Conservation (phyloP, 2,329 filamentous ascomycete genomes). For the Mycogone perniciosa region DNA sequence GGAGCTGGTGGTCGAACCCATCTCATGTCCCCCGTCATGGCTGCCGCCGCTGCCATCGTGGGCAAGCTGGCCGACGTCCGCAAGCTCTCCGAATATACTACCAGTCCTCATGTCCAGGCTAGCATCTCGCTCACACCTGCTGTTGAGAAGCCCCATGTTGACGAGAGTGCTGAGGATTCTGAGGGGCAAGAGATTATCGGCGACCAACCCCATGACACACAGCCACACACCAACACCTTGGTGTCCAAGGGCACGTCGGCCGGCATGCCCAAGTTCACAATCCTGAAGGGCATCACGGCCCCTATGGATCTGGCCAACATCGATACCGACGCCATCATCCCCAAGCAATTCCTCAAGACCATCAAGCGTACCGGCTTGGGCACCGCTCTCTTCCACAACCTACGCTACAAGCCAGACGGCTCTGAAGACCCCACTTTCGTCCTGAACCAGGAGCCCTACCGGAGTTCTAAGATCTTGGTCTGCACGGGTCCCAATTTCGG, state of each 20-base stretch:
- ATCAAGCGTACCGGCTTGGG: conserved; percentile 97
- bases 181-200: conserved; percentile 46
- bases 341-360: conserved; percentile 98
- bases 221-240: conserved; percentile 58
- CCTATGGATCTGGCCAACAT: conserved; percentile 84
- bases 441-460: conserved; percentile 85
- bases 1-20: conserved; percentile 88
- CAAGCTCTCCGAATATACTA: conserved; percentile 59
- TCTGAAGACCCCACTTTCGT: conserved; percentile 75
- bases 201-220: conserved; percentile 58
- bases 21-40: conserved; percentile 96
- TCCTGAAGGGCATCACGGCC: conserved; percentile 79
- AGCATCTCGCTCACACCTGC: conserved; percentile 29
- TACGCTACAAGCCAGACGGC: conserved; percentile 70
- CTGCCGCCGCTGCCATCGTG: conserved; percentile 80
- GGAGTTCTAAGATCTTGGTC: conserved; percentile 79
- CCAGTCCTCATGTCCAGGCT: conserved; percentile 55
- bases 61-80: conserved; percentile 91
- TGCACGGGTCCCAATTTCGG: conserved; percentile 92
- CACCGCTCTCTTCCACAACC: conserved; percentile 76
- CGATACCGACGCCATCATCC: conserved; percentile 98
- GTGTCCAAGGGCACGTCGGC: conserved; percentile 37
- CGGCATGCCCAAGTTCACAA: conserved; percentile 78
- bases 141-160: conserved; percentile 42
- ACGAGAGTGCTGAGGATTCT: conserved; percentile 48